These are phyloP conservation scores for Globisporangium iwayamae DNA, from an alignment of 352 stramenopile genomes.

Conservation along the genomic window DNA sequence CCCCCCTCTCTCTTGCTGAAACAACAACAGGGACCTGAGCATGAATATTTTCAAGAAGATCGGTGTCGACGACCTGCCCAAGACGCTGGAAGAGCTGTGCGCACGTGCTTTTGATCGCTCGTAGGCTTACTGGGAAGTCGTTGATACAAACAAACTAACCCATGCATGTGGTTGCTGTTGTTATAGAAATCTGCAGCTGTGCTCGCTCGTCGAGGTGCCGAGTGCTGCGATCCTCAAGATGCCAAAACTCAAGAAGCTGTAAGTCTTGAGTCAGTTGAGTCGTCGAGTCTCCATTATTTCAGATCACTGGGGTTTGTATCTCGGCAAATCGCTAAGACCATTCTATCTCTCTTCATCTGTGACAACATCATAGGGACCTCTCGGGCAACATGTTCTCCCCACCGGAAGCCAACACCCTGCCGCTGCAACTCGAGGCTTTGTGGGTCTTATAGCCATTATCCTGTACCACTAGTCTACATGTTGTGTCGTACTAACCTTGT, in stretches of 20 bases:
- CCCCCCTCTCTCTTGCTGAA: not conserved
- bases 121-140: not conserved
- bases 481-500: not conserved
- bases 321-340: not conserved
- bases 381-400: slow-evolving; percentile 22
- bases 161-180: not conserved
- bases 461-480: not conserved
- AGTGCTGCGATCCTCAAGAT: slow-evolving; percentile 25
- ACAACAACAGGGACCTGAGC: slow-evolving; percentile 19
- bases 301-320: not conserved
- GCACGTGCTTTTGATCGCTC: not conserved
- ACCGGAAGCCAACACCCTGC: slow-evolving; percentile 15
- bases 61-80: slow-evolving; percentile 10
- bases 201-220: slow-evolving; percentile 30
- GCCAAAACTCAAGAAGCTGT: slow-evolving; percentile 33
- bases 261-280: not conserved
- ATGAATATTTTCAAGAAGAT: slow-evolving; percentile 23
- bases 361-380: slow-evolving; percentile 14
- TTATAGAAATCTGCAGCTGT: slow-evolving; percentile 22
- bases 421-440: slow-evolving; percentile 24
- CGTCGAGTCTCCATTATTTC: not conserved
- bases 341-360: not conserved
- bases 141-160: too few species aligned
- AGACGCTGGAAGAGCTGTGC: slow-evolving; percentile 19
- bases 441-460: not conserved